Percentiles rank a stretch among this genome's conserved stretches.
Conservation (phyloP, 2,329 filamentous ascomycete species). For the Alternaria arborescens region DNA sequence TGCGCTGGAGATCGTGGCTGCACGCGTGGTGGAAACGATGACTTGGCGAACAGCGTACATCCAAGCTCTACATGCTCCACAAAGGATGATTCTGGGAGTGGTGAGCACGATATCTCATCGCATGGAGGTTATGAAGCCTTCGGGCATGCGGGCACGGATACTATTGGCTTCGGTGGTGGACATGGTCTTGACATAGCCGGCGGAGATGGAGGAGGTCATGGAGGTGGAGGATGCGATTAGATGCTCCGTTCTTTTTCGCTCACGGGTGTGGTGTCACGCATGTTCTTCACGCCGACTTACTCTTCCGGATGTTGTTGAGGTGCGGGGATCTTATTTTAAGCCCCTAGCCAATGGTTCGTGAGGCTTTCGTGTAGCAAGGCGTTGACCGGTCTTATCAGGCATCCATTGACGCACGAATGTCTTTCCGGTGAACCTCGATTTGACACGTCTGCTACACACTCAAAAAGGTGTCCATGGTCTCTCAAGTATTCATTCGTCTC, state of each 20-base stretch:
- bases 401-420: neutral
- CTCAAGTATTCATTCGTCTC: neutral
- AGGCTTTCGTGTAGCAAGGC: neutral
- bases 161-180: neutral
- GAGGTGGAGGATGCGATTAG: neutral
- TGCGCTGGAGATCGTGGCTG: neutral
- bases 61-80: neutral
- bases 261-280: neutral
- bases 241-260: neutral
- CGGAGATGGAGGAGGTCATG: neutral
- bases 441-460: neutral
- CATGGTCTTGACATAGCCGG: neutral
- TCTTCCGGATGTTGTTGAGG: neutral
- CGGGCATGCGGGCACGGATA: neutral
- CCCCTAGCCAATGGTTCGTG: neutral
- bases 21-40: neutral
- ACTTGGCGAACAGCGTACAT: neutral
- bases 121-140: neutral
- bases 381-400: neutral
- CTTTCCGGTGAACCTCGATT: neutral
- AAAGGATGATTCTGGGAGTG: neutral
- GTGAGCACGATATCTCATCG: neutral
- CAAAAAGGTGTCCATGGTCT: neutral
- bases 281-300: neutral
- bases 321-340: neutral